These are phyloP conservation scores for Ascochyta lentis DNA, from an alignment of 2,329 filamentous ascomycete species.

Conservation along the genomic window DNA sequence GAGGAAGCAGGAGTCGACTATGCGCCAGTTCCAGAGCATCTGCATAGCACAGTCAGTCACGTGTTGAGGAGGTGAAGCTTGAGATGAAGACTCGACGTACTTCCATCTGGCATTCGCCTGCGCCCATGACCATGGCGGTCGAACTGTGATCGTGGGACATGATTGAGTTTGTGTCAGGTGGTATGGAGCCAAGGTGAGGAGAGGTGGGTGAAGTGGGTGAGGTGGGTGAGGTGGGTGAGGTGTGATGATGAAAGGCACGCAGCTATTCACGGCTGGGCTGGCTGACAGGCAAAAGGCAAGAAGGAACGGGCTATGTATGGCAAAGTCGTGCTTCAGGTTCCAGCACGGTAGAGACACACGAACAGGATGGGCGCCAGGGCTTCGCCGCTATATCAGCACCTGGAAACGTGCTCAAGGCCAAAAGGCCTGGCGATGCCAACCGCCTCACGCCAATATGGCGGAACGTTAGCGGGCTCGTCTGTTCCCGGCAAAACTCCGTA, in stretches of 20 bases:
- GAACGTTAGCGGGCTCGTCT: conserved; percentile 9
- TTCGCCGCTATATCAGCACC: conserved; percentile 14
- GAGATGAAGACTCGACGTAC: conserved; percentile 27
- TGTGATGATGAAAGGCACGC: background rate
- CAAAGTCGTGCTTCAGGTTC: background rate
- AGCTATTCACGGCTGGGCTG: too few species aligned
- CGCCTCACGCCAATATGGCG: conserved; percentile 12
- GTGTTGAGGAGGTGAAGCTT: background rate
- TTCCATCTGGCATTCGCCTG: conserved; percentile 49
- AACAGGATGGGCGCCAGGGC: background rate
- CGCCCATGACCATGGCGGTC: conserved; percentile 22
- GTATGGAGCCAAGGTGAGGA: conserved; percentile 4
- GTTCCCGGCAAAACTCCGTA: conserved; percentile 15
- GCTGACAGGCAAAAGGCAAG: too few species aligned
- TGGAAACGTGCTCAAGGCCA: conserved; percentile 14
- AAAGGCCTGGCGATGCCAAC: conserved; percentile 11
- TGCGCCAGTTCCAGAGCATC: conserved; percentile 86
- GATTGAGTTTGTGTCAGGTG: background rate
- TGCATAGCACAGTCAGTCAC: conserved; percentile 43
- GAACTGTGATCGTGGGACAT: conserved; percentile 25
- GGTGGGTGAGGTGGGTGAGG: background rate
- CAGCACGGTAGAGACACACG: background rate
- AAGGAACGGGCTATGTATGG: background rate
- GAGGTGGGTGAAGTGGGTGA: background rate
- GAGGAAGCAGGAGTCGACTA: conserved; percentile 75